Percentiles rank a stretch among this genome's conserved stretches.
Evolutionary conservation across 345 rosid genomes (phyloP).

Genomic region (Gynandropsis gynandra): DNA sequence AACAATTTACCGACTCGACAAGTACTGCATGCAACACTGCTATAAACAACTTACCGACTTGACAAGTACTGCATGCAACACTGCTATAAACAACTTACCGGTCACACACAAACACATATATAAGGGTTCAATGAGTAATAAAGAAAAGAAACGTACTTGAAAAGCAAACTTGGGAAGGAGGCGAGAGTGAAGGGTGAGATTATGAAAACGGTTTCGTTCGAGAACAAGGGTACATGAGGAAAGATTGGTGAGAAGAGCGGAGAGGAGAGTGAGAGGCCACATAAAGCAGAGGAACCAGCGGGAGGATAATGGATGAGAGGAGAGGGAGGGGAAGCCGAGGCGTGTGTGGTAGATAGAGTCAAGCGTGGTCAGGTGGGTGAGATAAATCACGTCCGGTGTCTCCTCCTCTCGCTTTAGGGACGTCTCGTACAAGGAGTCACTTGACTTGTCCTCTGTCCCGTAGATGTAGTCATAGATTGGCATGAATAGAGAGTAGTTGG

Average conservation of each 20-base stretch:
- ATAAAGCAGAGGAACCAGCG: conserved; percentile 37
- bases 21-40: too few species aligned
- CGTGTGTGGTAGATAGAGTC: conserved; percentile 52
- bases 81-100: too few species aligned
- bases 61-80: too few species aligned
- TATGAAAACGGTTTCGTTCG: conserved; percentile 41
- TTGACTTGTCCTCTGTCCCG: conserved; percentile 34
- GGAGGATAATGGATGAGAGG: conserved; percentile 43
- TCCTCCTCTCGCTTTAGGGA: conserved; percentile 38
- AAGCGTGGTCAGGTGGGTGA: conserved; percentile 50
- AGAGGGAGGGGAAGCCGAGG: conserved; percentile 47
- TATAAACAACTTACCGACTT: too few species aligned
- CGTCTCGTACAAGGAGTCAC: conserved; percentile 28
- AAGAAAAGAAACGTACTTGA: conserved; percentile 34
- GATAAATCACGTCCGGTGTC: conserved; percentile 45
- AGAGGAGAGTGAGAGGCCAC: conserved; percentile 50
- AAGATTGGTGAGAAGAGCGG: conserved; percentile 30
- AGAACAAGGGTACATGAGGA: conserved; percentile 39
- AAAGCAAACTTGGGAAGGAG: conserved; percentile 46
- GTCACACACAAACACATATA: too few species aligned
- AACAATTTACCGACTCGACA: too few species aligned
- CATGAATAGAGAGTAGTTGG: conserved; percentile 60
- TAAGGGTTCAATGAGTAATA: too few species aligned
- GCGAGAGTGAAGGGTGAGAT: conserved; percentile 52
- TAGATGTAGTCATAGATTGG: conserved; percentile 52